Evolutionary conservation across 345 rosid species (phyloP), one percentile per base, ranked within the genome.

Genomic region (Brassica incana): DNA sequence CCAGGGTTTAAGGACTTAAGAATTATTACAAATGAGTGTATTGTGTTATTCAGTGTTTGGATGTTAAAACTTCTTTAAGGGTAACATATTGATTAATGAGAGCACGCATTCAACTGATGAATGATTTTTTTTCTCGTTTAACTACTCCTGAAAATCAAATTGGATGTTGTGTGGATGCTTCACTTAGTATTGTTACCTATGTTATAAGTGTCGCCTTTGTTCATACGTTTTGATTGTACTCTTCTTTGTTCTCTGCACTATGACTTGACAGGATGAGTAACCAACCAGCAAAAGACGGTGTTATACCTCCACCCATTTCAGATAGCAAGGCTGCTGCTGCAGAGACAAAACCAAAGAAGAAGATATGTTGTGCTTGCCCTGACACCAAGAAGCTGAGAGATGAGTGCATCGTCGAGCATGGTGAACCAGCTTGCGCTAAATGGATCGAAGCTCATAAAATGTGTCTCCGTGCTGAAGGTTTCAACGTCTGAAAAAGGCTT

Each of bases 401-500:
- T 54, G 97, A 90, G 87, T 92, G 95, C 88, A 87, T 95, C 14
- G 93, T 95, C 25, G 83, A 90, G 83, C 91, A 92, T 45, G 96
- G 92, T 69, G 97, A 95, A 86, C 84, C 85, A 3, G 92, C 94
- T 76, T 92, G 99, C 78, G 82, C 82, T n/a, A 91, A 95, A 87
- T 92, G 96, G 98, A 95, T 92, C 2, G 94, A 93, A 73, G 99
- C 97, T 87, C 98, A 95, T 82, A 86, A 83, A n/a, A 75, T 54
- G 48, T 93, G 98, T 83, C 96, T 95, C 76, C 95, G 93, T n/a
- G 89, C 93, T 0, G 97, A 95, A 88, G 98, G 92, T 45, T 95
- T 92, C 76, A 91, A 90, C 29, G 85, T 95, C 82, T 95, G 84
- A 95, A 50, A 95, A 48, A 30, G 25, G 0, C 0, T 33, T 67